Evolutionary conservation across 2,329 filamentous ascomycete species (phyloP).

Genomic region (Emergomyces orientalis): DNA sequence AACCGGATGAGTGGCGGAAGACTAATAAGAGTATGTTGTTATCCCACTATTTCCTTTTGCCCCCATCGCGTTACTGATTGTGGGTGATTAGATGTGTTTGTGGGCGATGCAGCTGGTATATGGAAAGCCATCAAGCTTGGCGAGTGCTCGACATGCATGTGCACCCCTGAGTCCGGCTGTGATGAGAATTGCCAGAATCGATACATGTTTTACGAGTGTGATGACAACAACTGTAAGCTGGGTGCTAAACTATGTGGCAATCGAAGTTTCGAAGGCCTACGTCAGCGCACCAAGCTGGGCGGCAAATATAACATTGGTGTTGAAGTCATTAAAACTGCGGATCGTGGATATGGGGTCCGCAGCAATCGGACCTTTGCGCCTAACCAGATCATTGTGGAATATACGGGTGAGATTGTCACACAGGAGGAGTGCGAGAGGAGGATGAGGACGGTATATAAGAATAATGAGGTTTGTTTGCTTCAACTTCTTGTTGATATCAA

Average conservation of each 20-base stretch:
- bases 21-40: slow-evolving; percentile 66
- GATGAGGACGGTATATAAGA: slow-evolving; percentile 88
- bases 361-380: slow-evolving; percentile 79
- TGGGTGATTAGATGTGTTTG: slow-evolving; percentile 64
- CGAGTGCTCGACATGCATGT: slow-evolving; percentile 70
- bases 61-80: neutral
- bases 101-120: slow-evolving; percentile 68
- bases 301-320: slow-evolving; percentile 88
- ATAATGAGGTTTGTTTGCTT: slow-evolving; percentile 65
- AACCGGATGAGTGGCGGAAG: slow-evolving; percentile 86
- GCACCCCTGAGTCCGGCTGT: slow-evolving; percentile 68
- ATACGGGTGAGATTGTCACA: slow-evolving; percentile 95
- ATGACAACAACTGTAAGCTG: slow-evolving; percentile 76
- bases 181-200: slow-evolving; percentile 86
- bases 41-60: neutral
- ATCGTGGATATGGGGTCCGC: slow-evolving; percentile 84
- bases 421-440: slow-evolving; percentile 85
- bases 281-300: slow-evolving; percentile 62
- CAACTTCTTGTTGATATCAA: neutral
- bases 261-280: slow-evolving; percentile 74
- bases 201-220: slow-evolving; percentile 96
- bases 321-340: slow-evolving; percentile 82
- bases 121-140: slow-evolving; percentile 73
- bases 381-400: slow-evolving; percentile 96
- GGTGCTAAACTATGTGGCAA: slow-evolving; percentile 69